Evolutionary conservation across 176 grass and related monocot genomes (phyloP).

Genomic region (Poa annua): DNA sequence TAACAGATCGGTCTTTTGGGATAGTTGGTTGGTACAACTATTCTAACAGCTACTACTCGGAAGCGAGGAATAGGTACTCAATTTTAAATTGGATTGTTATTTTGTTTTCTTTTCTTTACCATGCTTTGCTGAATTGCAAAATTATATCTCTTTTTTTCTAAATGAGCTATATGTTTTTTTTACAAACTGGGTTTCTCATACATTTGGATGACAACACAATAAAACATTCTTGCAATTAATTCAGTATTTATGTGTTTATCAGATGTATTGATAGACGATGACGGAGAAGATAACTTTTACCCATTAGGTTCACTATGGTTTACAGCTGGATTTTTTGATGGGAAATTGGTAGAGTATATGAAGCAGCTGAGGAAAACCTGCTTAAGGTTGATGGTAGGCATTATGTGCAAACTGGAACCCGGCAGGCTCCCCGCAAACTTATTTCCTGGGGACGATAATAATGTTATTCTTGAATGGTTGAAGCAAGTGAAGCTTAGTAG

Average conservation of each 20-base stretch:
- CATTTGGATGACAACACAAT: neutral
- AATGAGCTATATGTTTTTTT: neutral
- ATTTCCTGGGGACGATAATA: neutral
- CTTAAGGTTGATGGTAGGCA: neutral
- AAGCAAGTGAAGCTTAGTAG: neutral
- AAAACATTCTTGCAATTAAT: neutral
- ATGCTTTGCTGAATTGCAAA: neutral
- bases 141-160: neutral
- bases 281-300: neutral
- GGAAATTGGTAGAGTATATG: neutral
- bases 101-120: neutral
- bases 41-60: neutral
- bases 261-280: neutral
- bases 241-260: constrained; percentile 7
- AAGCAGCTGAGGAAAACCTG: neutral
- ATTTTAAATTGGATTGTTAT: neutral
- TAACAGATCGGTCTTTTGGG: too few species aligned
- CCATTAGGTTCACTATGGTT: neutral
- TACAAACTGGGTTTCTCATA: neutral
- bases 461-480: constrained; percentile 6
- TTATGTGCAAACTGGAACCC: neutral
- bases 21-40: too few species aligned
- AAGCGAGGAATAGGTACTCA: constrained; percentile 4
- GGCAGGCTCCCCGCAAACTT: neutral
- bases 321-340: neutral